Evolutionary conservation across 2,329 filamentous ascomycete genomes (phyloP), one percentile per base, ranked within the genome.

Genomic region (Pseudopithomyces chartarum): DNA sequence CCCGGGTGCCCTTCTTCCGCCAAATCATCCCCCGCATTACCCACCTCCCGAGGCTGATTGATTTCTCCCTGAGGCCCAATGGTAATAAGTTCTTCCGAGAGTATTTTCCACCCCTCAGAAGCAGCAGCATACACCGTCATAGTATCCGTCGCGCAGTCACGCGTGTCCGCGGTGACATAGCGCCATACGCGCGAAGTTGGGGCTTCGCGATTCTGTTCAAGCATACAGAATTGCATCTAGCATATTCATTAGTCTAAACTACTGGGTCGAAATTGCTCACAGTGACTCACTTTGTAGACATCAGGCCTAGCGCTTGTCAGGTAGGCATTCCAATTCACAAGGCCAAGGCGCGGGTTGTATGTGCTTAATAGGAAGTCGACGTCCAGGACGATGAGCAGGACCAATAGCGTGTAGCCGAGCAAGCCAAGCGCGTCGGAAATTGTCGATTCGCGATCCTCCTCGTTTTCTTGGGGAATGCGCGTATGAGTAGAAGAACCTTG

Each of bases 191-290:
- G 58, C 6, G 61, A 56, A 8, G 52, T 50, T 1, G 64, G 64
- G 2, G 61, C 62, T 38, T 58, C 56, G 36, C 63, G 65, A 26
- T 63, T 60, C 17, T 54, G 52, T 6, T 47, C 40, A 3, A 49
- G 20, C 22, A 66, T 61, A 26, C 67, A 69, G 20, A 69, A 66
- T 15, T 58, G 54, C 48, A 69, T 58, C 67, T 69, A 26, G 26
- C n/a, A 11, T 34, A 3, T 3, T 20, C 17, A 40, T 40, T 19
- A 17, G n/a, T 17, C n/a, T 17, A 40, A 6, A 22, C 6, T 15
- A 15, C 12, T 36, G 10, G 2, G 10, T 5, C 15, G 19, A 22
- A 11, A 20, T 5, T 1, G 29, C 20, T 10, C 1, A 32, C 1
- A 15, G 12, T 17, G 15, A 22, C 43, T 48, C 23, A 56, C 53